Percentiles rank a stretch among this genome's conserved stretches.
Conservation (phyloP, 257 asterid genomes). For the Jacaranda mimosifolia region DNA sequence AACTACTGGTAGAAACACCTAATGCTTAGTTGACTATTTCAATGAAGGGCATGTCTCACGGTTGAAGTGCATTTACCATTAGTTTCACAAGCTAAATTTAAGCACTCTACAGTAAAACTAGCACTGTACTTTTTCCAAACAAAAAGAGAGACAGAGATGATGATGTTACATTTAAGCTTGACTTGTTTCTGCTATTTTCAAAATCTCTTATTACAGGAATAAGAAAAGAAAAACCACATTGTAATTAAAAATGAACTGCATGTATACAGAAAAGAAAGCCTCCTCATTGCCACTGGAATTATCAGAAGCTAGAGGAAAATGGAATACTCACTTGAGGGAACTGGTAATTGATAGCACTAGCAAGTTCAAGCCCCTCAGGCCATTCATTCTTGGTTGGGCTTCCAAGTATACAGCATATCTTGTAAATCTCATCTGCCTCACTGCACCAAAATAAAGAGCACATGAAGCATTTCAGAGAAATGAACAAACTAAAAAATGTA, state of each 20-base stretch:
- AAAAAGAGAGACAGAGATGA: background rate
- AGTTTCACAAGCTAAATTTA: background rate
- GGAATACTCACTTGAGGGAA: constrained; percentile 61
- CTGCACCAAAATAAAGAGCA: constrained; percentile 45
- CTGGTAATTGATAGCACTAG: constrained; percentile 65
- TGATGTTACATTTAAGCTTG: background rate
- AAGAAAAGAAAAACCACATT: background rate
- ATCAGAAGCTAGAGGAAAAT: constrained; percentile 18
- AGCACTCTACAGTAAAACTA: constrained; percentile 12
- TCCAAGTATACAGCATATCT: constrained; percentile 70
- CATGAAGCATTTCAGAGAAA: constrained; percentile 15
- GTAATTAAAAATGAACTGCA: background rate
- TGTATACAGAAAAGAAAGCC: background rate
- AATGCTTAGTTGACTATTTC: background rate
- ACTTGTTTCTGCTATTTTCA: background rate
- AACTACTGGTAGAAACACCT: background rate
- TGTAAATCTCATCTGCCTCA: constrained; percentile 70
- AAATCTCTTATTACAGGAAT: too few relatives aligned
- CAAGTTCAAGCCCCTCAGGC: constrained; percentile 76
- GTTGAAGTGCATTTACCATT: background rate
- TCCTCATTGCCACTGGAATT: background rate
- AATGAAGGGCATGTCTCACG: background rate
- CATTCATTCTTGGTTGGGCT: constrained; percentile 63
- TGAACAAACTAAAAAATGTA: background rate
- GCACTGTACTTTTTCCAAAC: background rate